Evolutionary conservation across 768 basidiomycete genomes (phyloP).

Genomic region (Boletus sp.): DNA sequence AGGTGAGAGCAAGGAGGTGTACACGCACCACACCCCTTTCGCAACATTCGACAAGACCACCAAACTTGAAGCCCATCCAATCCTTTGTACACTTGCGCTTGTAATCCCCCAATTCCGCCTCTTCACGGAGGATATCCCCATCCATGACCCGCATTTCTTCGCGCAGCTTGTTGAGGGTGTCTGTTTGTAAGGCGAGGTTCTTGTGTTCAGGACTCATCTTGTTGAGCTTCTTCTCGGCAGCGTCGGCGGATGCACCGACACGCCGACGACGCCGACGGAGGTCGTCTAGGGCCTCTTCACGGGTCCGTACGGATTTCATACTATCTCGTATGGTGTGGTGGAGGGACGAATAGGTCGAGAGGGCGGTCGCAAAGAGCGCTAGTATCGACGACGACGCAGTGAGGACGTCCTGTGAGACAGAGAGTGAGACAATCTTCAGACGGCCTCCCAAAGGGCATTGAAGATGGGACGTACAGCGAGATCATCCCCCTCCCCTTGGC

Average conservation of each 20-base stretch:
- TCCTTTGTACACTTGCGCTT: slow-evolving; percentile 68
- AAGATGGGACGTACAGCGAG: slow-evolving; percentile 51
- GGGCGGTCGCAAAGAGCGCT: slow-evolving; percentile 60
- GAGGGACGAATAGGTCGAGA: slow-evolving; percentile 67
- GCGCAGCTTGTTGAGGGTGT: slow-evolving; percentile 62
- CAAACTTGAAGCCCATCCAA: slow-evolving; percentile 84
- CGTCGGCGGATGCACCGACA: slow-evolving; percentile 68
- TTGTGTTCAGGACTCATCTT: slow-evolving; percentile 92
- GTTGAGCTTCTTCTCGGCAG: slow-evolving; percentile 82
- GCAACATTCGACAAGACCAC: slow-evolving; percentile 77
- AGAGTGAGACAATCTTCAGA: neutral
- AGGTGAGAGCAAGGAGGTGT: neutral
- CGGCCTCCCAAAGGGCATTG: neutral
- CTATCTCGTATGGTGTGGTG: slow-evolving; percentile 59
- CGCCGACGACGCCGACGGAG: slow-evolving; percentile 66
- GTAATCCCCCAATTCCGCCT: slow-evolving; percentile 76
- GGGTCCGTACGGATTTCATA: slow-evolving; percentile 78
- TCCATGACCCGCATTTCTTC: slow-evolving; percentile 79
- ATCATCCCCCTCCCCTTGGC: slow-evolving; percentile 78
- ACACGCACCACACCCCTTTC: slow-evolving; percentile 66
- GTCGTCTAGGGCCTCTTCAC: slow-evolving; percentile 81
- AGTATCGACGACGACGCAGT: slow-evolving; percentile 66
- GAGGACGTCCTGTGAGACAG: slow-evolving; percentile 62
- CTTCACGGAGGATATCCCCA: slow-evolving; percentile 78
- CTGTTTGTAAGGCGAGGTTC: slow-evolving; percentile 70